A percentile compares a stretch with the other conserved stretches of the same genome.
These are phyloP conservation scores for Aquilaria yunnanensis DNA, from an alignment of 345 rosid species.

Conservation along the genomic window DNA sequence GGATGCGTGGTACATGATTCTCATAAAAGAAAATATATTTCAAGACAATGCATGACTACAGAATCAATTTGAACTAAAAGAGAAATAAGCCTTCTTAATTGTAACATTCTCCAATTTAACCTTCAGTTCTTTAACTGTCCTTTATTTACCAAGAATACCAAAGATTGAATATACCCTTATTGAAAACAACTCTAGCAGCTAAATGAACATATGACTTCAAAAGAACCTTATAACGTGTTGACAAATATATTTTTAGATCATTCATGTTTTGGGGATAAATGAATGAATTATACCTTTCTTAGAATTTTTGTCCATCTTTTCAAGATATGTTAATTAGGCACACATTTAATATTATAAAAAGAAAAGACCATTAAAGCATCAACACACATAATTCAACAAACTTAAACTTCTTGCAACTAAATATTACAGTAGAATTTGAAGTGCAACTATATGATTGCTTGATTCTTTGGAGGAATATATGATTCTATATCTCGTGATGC, in stretches of 20 bases:
- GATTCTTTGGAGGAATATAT: not conserved
- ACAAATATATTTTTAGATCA: not conserved
- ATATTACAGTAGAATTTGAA: too few relatives aligned
- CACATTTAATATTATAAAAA: not conserved
- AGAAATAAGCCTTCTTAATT: too few relatives aligned
- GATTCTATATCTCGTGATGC: not conserved
- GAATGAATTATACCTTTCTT: not conserved
- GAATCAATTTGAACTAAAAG: too few relatives aligned
- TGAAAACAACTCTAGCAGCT: too few relatives aligned
- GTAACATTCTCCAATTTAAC: not conserved
- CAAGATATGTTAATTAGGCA: not conserved
- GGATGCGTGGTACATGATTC: too few relatives aligned
- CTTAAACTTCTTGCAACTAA: too few relatives aligned
- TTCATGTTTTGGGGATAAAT: not conserved
- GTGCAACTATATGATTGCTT: not conserved
- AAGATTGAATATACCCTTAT: not conserved
- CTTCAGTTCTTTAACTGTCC: too few relatives aligned
- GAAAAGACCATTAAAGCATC: not conserved
- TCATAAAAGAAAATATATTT: too few relatives aligned
- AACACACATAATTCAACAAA: not conserved
- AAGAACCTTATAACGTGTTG: not conserved
- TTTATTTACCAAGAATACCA: not conserved
- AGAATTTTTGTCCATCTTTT: not conserved
- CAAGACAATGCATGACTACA: too few relatives aligned
- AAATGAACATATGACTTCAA: not conserved